A percentile compares a stretch with the other conserved stretches of the same genome.
phyloP scores from a whole-genome alignment of 306 rosid genomes.

The Cucurbita moschata region DNA sequence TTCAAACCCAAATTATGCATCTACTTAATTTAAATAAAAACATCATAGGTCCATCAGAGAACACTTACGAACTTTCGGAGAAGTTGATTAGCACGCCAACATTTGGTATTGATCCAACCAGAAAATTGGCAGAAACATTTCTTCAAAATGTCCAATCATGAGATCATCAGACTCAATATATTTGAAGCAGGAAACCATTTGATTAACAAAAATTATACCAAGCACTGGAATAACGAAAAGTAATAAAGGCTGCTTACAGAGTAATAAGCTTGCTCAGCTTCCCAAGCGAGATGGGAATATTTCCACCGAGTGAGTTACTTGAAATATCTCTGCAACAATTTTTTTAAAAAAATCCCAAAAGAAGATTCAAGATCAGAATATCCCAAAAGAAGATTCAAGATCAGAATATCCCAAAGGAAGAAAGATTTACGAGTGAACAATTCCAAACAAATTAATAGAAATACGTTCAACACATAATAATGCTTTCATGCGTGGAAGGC shows the following conservation, averaged over 20 bases:
- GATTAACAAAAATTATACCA: background rate
- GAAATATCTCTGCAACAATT: constrained; percentile 64
- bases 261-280: constrained; percentile 48
- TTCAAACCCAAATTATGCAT: background rate
- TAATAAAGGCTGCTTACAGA: constrained; percentile 42
- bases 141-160: constrained; percentile 28
- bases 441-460: background rate
- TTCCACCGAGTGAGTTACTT: constrained; percentile 83
- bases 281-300: constrained; percentile 65
- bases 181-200: background rate
- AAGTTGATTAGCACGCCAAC: constrained; percentile 73
- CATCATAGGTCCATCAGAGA: constrained; percentile 2
- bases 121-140: constrained; percentile 83
- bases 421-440: background rate
- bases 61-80: constrained; percentile 71
- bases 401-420: background rate
- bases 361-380: background rate
- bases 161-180: background rate
- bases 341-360: background rate
- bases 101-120: constrained; percentile 81
- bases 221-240: constrained; percentile 4
- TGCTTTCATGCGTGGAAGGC: background rate
- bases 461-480: background rate
- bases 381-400: background rate
- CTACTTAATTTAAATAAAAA: constrained; percentile 6